Conservation (phyloP, 306 rosid genomes). For the Vigna unguiculata region DNA sequence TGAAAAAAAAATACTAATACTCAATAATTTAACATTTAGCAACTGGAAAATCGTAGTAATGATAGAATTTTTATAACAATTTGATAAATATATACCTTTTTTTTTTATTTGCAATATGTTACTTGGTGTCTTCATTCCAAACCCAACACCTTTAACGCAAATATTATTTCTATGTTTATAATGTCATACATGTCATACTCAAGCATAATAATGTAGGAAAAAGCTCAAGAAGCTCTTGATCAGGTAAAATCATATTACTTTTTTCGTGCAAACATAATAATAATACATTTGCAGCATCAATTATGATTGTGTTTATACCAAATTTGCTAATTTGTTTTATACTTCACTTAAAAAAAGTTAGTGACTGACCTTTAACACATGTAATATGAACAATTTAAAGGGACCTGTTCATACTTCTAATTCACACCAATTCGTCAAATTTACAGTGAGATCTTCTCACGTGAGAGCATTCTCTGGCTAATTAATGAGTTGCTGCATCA, state of each 20-base stretch:
- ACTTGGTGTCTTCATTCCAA: background rate
- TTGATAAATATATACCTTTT: background rate
- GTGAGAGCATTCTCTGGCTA: background rate
- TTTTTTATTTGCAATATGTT: background rate
- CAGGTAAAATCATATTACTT: background rate
- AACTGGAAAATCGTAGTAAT: background rate
- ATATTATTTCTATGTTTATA: background rate
- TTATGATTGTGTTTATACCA: background rate
- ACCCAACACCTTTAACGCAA: background rate
- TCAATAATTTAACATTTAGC: background rate
- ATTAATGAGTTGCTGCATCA: background rate
- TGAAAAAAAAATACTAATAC: background rate
- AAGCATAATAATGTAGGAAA: background rate
- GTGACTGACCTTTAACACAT: background rate
- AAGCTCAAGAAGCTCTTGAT: background rate
- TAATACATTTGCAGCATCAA: background rate
- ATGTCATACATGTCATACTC: background rate
- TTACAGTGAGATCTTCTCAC: background rate
- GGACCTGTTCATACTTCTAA: background rate
- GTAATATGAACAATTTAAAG: background rate
- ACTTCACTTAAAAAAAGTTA: background rate
- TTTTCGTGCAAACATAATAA: background rate
- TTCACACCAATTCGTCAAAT: background rate
- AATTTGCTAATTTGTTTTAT: background rate
- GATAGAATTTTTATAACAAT: background rate